These are phyloP conservation scores for Boletus pseudo-olivaceus DNA, from an alignment of 768 basidiomycete genomes.

Conservation along the genomic window DNA sequence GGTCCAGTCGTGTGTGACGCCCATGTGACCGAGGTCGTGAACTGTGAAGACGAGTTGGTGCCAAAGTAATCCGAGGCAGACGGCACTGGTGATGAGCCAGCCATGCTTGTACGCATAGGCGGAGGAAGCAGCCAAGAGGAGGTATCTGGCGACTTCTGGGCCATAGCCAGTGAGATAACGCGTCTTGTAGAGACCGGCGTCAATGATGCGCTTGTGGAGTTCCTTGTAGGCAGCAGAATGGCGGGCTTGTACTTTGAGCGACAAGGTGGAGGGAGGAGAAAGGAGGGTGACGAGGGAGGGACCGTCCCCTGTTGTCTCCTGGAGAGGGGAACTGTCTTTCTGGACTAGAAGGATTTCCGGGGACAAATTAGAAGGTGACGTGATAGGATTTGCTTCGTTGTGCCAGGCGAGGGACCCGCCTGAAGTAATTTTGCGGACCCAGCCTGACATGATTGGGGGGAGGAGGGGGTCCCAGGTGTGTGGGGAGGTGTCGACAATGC, in stretches of 20 bases:
- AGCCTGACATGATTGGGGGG: slow-evolving; percentile 84
- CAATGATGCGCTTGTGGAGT: slow-evolving; percentile 69
- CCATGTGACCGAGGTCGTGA: slow-evolving; percentile 95
- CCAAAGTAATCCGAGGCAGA: slow-evolving; percentile 86
- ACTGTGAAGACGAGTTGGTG: slow-evolving; percentile 91
- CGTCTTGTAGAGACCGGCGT: slow-evolving; percentile 82
- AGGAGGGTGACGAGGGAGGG: slow-evolving; percentile 45
- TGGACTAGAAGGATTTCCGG: slow-evolving; percentile 65
- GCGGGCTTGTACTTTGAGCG: slow-evolving; percentile 53
- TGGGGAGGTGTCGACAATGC: slow-evolving; percentile 54
- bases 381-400: slow-evolving; percentile 53
- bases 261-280: slow-evolving; percentile 52
- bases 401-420: slow-evolving; percentile 51
- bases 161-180: slow-evolving; percentile 87
- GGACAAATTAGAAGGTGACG: slow-evolving; percentile 31
- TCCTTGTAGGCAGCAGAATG: slow-evolving; percentile 78
- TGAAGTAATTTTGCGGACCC: slow-evolving; percentile 57
- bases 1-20: slow-evolving; percentile 85
- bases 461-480: slow-evolving; percentile 70
- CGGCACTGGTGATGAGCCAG: slow-evolving; percentile 73
- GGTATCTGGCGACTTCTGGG: slow-evolving; percentile 80
- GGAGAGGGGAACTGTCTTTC: slow-evolving; percentile 29
- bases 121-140: slow-evolving; percentile 55
- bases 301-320: slow-evolving; percentile 31
- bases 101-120: slow-evolving; percentile 55